phyloP scores from a whole-genome alignment of 306 rosid species.

The Cucumis cinereus region DNA sequence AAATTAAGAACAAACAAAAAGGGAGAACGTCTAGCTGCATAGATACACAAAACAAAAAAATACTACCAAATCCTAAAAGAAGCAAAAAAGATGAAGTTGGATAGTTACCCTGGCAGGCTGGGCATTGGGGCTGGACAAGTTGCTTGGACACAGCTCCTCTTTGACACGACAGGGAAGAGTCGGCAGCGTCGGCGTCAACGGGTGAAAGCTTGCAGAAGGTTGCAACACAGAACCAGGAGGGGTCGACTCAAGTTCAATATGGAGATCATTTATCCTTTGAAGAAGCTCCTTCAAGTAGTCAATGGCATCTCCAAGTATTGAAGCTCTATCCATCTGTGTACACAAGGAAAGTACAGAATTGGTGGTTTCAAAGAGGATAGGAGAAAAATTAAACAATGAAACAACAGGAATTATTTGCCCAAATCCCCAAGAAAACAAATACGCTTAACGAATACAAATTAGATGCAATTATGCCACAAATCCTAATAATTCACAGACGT shows the following conservation, averaged over 20 bases:
- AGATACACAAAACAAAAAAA: not conserved
- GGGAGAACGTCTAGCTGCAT: not conserved
- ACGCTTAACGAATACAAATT: not conserved
- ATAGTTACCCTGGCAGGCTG: slow-evolving; percentile 70
- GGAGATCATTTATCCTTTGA: slow-evolving; percentile 82
- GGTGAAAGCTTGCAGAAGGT: slow-evolving; percentile 61
- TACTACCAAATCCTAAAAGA: not conserved
- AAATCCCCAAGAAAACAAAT: not conserved
- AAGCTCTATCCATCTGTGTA: slow-evolving; percentile 91
- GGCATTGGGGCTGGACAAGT: slow-evolving; percentile 60
- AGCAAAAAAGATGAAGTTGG: not conserved
- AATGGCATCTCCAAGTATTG: slow-evolving; percentile 94
- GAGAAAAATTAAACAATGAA: not conserved
- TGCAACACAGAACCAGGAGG: slow-evolving; percentile 54
- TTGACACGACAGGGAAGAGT: slow-evolving; percentile 75
- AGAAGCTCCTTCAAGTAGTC: slow-evolving; percentile 93
- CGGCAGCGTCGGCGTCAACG: slow-evolving; percentile 66
- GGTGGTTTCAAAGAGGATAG: not conserved
- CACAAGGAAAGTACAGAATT: not conserved
- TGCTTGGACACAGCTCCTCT: slow-evolving; percentile 76
- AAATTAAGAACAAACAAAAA: not conserved
- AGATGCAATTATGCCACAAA: not conserved
- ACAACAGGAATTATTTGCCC: not conserved
- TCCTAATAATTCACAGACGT: not conserved
- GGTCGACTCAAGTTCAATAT: slow-evolving; percentile 69